Base-by-base conservation (phyloP, 1,284 basidiomycete species). In the Austroboletus niveus region DNA sequence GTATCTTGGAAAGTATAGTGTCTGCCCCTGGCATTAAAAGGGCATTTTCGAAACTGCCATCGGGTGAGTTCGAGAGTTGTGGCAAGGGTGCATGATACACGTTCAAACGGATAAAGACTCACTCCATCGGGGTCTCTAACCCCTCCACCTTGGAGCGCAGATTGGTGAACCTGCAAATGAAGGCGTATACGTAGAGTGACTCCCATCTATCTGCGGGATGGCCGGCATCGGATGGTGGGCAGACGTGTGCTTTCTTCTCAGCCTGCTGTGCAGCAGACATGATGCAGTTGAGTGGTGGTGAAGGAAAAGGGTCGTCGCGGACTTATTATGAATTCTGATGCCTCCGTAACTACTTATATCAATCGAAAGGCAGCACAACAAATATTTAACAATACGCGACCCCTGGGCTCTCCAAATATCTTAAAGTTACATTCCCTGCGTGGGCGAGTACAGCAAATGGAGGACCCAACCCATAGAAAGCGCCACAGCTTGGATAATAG, bases 121-220 rank as follows among this genome's bases (percentile, higher is more conserved):
- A 92, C 89, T 90, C 88, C 81, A 85, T 84, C 47, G 85, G 81
- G 60, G 81, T 79, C 64, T 89, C 82, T 51, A 92, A 72, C 48
- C 88, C 87, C 67, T 89, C 86, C 30, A 87, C 75, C 70, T 88
- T 89, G 52, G 75, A 73, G 60, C 80, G 80, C 57, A 91, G 73
- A 69, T 79, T 75, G 22, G 87, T 89, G 73, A 89, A 92, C 69
- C 82, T 88, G 73, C 79, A 81, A 60, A 92, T 84, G 74, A 92
- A 92, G 29, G 82, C 79, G 69, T 89, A 92, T 39, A 92, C 80
- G 69, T 89, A 92, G 58, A 88, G 71, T n/a, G 85, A 81, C 73
- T 92, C 89, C 89, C 89, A 92, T 68, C 86, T 84, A 72, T 86
- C 84, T 51, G 76, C 76, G 36, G 89, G 89, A 73, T 89, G 87